Evolutionary conservation across 306 rosid species (phyloP), one percentile per base, ranked within the genome.

Genomic region (Delonix regia): DNA sequence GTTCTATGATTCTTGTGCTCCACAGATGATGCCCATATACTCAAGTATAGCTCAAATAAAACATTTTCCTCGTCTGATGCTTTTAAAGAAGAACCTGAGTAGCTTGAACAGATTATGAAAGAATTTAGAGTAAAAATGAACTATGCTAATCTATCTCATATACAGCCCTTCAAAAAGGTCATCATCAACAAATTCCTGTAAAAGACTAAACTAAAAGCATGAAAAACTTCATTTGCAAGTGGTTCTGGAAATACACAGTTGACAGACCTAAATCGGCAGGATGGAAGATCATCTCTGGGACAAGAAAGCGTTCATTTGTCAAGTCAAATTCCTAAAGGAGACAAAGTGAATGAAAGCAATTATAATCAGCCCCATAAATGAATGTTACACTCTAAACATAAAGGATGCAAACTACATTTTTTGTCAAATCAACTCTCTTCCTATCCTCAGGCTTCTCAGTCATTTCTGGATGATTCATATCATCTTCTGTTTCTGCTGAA

Each of bases 281-380:
- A 77, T 87, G 97, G 82, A 95, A 95, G 53, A 95, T 84, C 99
- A 95, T 95, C 90, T 95, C 99, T 0, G 99, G 97, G 28, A 92
- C 98, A 73, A 95, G 97, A 89, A 95, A 92, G 16, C 99, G 93
- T 70, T 95, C 99, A 39, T 95, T 95, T 25, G 98, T 89, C 89
- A 95, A 85, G 79, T 92, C 98, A 75, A 95, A 92, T 76, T 95
- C 99, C 98, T 95, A 81, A 30, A 52, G 66, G 75, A 72, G 52
- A 65, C 57, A 65, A 63, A 76, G 30, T 52, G 12, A 76, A 55
- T 49, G 24, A 56, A 34, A 57, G 25, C 78, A 28, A 27, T 53
- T 30, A 56, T 21, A 24, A 53, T 22, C 11, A 73, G 12, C 7
- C 59, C 44, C 21, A 77, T 11, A 45, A 24, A 69, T 57, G 25